Conservation (phyloP, 306 rosid genomes). For the Casuarina glauca region DNA sequence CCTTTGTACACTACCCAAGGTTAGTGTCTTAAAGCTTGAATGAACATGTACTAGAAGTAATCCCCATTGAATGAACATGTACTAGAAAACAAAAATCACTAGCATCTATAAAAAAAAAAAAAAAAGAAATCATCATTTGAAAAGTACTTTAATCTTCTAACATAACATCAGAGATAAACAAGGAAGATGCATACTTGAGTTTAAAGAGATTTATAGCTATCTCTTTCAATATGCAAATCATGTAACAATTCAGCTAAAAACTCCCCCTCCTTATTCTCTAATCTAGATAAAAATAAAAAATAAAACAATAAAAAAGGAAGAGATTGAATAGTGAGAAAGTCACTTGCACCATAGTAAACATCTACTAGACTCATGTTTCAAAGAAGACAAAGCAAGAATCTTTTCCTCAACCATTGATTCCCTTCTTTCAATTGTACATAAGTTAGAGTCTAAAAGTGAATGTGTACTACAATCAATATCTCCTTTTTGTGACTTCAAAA, state of each 20-base stretch:
- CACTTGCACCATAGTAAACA: background rate
- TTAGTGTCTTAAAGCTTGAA: background rate
- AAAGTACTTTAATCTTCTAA: no score
- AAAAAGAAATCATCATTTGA: no score
- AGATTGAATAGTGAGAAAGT: background rate
- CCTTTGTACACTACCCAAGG: background rate
- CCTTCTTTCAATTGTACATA: conserved; percentile 47
- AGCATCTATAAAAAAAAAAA: background rate
- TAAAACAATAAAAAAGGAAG: no score
- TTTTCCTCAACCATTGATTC: conserved; percentile 62
- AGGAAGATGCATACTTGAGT: conserved; percentile 43
- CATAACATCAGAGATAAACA: no score
- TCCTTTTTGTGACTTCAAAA: conserved; percentile 48
- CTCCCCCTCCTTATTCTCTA: conserved; percentile 40
- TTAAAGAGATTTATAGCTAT: conserved; percentile 57
- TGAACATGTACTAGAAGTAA: no score
- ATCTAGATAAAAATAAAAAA: conserved; percentile 35
- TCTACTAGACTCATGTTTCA: background rate
- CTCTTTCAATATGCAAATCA: conserved; percentile 54
- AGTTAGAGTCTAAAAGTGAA: conserved; percentile 26
- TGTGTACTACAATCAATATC: conserved; percentile 23
- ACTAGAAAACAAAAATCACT: no score
- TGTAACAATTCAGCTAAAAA: conserved; percentile 28
- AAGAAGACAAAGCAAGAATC: conserved; percentile 38
- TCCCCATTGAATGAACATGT: background rate